phyloP scores from a whole-genome alignment of 441 rosid genomes.

The Brassica balearica region DNA sequence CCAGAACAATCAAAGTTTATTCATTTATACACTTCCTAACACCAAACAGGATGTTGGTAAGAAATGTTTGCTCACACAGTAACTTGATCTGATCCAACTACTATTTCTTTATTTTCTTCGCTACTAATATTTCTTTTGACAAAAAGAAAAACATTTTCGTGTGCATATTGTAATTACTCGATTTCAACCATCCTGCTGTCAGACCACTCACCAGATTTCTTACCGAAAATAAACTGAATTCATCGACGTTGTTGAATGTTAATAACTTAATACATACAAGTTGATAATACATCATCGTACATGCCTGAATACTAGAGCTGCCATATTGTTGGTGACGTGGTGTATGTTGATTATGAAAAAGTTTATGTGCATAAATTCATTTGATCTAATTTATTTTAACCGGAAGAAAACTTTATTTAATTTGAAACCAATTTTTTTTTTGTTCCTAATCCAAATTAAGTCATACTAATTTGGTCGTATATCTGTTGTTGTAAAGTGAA shows the following conservation, averaged over 20 bases:
- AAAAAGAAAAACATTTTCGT: constrained; percentile 8
- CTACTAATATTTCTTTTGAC: constrained; percentile 15
- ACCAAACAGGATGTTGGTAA: constrained; percentile 22
- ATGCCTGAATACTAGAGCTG: constrained; percentile 15
- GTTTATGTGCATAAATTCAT: background rate
- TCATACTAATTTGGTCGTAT: background rate
- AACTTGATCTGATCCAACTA: constrained; percentile 10
- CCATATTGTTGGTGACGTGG: background rate
- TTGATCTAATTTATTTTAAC: background rate
- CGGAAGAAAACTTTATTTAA: background rate
- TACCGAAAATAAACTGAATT: constrained; percentile 27
- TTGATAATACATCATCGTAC: constrained; percentile 6
- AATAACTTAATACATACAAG: background rate
- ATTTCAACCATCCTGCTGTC: constrained; percentile 30
- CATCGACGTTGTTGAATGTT: constrained; percentile 25
- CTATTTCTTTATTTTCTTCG: constrained; percentile 1
- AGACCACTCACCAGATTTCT: constrained; percentile 39
- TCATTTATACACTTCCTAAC: constrained; percentile 22
- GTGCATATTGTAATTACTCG: constrained; percentile 11
- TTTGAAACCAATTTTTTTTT: background rate
- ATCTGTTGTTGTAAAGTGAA: background rate
- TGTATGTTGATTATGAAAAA: background rate
- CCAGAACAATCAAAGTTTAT: constrained; percentile 20
- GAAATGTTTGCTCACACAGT: constrained; percentile 24
- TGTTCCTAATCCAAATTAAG: background rate